Evolutionary conservation across 352 stramenopile genomes (phyloP), one percentile per base, ranked within the genome.

Genomic region (Discostella stelligera): DNA sequence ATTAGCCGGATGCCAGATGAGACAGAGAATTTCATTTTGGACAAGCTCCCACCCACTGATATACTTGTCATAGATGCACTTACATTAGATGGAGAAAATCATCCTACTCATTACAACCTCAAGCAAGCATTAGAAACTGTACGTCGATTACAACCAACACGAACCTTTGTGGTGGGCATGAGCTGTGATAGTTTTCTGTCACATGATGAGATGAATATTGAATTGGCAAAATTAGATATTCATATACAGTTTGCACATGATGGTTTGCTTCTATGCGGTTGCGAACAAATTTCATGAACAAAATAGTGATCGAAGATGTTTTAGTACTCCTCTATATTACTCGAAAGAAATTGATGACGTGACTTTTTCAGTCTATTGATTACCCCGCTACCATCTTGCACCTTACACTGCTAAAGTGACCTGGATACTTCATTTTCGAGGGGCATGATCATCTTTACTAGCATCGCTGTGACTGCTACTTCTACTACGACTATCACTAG

Each of bases 61-160:
- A 77, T 93, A 67, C 79, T 93, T 56, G 74, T 93, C 6, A 62
- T 92, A 21, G 88, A 93, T 84, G 37, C 86, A 8, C 70, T 93
- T 11, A 66, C 76, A 21, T 41, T 84, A n/a, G 53, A 73, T 23
- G 27, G 59, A 23, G 8, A 53, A 2, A 84, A 92, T 74, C 65
- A 92, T 71, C 65, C 76, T 14, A 85, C 83, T 5, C 88, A 93
- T 71, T 90, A 83, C 67, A 86, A 66, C 39, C 60, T 93, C 21
- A 48, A 84, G 20, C 72, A 93, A 65, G 83, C 86, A 32, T 54
- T 90, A 13, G 68, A 76, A 63, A 44, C 90, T n/a, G 60, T 77
- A 11, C 59, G 71, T 56, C 65, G 71, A 58, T 68, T 93, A 3
- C 66, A 84, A 60, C 72, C 84, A 23, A 79, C 79, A 61, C 62